Evolutionary conservation across 305 asterid species (phyloP), one percentile per base, ranked within the genome.

Genomic region (Coffea humblotiana): DNA sequence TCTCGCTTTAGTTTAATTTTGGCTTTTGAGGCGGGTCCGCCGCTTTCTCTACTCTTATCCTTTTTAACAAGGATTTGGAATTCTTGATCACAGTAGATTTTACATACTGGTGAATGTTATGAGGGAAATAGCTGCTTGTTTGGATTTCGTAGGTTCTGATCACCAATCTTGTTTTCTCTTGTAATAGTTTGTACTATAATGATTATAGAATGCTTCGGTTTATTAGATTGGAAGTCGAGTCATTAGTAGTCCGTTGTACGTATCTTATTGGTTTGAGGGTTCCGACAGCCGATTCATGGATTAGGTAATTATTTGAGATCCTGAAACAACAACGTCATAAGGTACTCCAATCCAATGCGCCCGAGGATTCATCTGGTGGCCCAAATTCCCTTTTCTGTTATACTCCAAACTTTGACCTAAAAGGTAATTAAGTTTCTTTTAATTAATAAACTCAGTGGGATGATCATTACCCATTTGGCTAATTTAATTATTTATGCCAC

Each of bases 381-480:
- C 35, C 52, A 74, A 76, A 52, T 81, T 49, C 56, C 70, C 54
- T 81, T 81, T 29, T 77, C 78, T 60, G 63, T 63, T 64, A 23
- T 10, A 15, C 61, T 43, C n/a, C 10, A 65, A 66, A 71, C 4
- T n/a, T 43, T 3, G 43, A 43, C 60, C 71, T 32, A 66, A 77
- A 64, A 76, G 18, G 48, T 68, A 5, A 18, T 32, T 16, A 27
- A 14, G n/a, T 32, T 66, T 19, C n/a, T 63, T 25, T 12, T 3
- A 58, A 25, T 3, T n/a, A n/a, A 10, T 12, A 6, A 63, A n/a
- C 7, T 11, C 8, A 63, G 6, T 63, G 16, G 37, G 37, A 27
- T 11, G 23, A 58, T 58, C 2, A 0, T 19, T 54, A 54, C 3
- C 27, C 21, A 58, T 58, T 19, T 58, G 64, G 25, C 25, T 21